phyloP scores from a whole-genome alignment of 2,329 filamentous ascomycete species.

The Phaeosphaeria sp. region DNA sequence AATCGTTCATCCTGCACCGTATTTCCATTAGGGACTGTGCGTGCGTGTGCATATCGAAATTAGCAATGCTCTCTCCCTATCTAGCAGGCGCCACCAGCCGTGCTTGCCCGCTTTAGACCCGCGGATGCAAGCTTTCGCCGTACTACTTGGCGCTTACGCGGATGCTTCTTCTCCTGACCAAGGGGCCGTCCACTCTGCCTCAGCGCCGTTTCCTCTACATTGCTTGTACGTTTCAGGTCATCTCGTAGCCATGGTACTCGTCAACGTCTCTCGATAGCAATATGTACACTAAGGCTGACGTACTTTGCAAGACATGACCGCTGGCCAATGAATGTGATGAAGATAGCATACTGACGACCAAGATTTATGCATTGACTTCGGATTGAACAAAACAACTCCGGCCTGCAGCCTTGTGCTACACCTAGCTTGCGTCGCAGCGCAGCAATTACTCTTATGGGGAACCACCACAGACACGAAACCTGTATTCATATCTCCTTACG shows the following conservation, averaged over 20 bases:
- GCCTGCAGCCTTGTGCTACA: neutral
- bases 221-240: neutral
- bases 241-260: neutral
- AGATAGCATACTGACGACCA: neutral
- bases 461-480: neutral
- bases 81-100: constrained; percentile 2
- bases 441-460: too few species aligned
- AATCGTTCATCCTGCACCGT: neutral
- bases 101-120: neutral
- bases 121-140: neutral
- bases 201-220: neutral
- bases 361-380: neutral
- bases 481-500: neutral
- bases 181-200: neutral
- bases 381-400: neutral
- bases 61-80: neutral
- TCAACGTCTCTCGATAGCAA: neutral
- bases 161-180: neutral
- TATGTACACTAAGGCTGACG: neutral
- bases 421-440: neutral
- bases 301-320: neutral
- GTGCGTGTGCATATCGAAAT: neutral
- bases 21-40: neutral
- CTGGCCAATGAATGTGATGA: neutral
- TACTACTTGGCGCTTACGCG: constrained; percentile 20